These are phyloP conservation scores for Xylaria intraflava DNA, from an alignment of 495 filamentous ascomycete species.

Conservation along the genomic window DNA sequence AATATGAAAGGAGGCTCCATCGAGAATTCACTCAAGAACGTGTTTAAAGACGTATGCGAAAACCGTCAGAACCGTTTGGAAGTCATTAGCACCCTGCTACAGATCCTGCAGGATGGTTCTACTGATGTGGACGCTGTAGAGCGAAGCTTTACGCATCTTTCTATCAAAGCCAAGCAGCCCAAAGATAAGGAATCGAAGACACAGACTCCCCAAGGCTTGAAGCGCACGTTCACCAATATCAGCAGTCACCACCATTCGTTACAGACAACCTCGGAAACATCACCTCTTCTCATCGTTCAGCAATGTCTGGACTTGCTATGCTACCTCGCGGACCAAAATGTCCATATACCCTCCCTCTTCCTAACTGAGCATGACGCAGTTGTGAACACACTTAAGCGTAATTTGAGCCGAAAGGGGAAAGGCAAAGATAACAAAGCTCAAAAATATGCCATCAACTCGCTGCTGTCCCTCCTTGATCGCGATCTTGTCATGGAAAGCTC, in stretches of 20 bases:
- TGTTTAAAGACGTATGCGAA: constrained; percentile 82
- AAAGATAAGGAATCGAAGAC: constrained; percentile 46
- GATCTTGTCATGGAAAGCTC: constrained; percentile 92
- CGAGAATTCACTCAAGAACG: constrained; percentile 70
- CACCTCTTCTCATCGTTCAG: constrained; percentile 89
- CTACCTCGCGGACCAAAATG: constrained; percentile 72
- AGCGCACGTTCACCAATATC: constrained; percentile 58
- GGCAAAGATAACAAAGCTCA: constrained; percentile 79
- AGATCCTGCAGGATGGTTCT: constrained; percentile 95
- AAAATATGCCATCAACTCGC: constrained; percentile 85
- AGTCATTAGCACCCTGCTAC: constrained; percentile 86
- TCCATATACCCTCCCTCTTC: constrained; percentile 84
- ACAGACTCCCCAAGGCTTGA: constrained; percentile 74
- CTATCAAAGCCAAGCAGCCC: constrained; percentile 79
- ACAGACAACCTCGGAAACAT: constrained; percentile 65
- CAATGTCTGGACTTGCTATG: constrained; percentile 82
- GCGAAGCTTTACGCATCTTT: constrained; percentile 87
- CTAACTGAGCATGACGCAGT: constrained; percentile 84
- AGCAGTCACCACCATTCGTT: constrained; percentile 39
- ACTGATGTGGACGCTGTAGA: constrained; percentile 89
- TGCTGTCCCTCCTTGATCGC: constrained; percentile 82
- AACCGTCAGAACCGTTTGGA: constrained; percentile 92
- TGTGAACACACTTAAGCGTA: constrained; percentile 63
- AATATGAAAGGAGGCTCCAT: constrained; percentile 74
- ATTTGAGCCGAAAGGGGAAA: constrained; percentile 75